A percentile compares a stretch with the other conserved stretches of the same genome.
Evolutionary conservation across 2,329 filamentous ascomycete species (phyloP).

Genomic region (Trichoderma semiorbis): DNA sequence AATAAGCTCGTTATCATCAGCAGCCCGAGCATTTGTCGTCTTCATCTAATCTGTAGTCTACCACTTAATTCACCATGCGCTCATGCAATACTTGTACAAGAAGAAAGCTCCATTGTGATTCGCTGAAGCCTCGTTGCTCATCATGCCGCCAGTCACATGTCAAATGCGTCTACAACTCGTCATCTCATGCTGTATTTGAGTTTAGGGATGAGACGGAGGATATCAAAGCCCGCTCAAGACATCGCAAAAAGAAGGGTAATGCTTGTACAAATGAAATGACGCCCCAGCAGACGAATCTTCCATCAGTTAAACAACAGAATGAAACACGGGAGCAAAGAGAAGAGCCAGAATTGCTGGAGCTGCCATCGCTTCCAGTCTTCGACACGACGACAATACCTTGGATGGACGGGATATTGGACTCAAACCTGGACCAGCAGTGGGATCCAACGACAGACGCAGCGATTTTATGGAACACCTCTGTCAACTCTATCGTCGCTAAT

Average conservation of each 20-base stretch:
- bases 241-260: not conserved
- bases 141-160: not conserved
- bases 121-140: not conserved
- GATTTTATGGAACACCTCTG: not conserved
- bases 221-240: not conserved
- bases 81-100: not conserved
- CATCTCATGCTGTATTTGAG: not conserved
- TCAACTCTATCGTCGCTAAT: not conserved
- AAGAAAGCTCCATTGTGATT: not conserved
- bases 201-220: not conserved
- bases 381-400: not conserved
- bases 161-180: not conserved
- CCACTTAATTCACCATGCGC: not conserved
- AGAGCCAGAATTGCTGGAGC: not conserved
- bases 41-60: not conserved
- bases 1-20: not conserved
- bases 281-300: not conserved
- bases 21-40: not conserved
- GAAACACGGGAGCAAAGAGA: not conserved
- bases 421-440: not conserved
- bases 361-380: not conserved
- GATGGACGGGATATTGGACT: not conserved
- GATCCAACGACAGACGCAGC: not conserved
- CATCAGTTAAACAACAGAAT: not conserved
- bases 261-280: not conserved